Evolutionary conservation across 345 rosid genomes (phyloP), one percentile per base, ranked within the genome.

Genomic region (Carallia brachiata): DNA sequence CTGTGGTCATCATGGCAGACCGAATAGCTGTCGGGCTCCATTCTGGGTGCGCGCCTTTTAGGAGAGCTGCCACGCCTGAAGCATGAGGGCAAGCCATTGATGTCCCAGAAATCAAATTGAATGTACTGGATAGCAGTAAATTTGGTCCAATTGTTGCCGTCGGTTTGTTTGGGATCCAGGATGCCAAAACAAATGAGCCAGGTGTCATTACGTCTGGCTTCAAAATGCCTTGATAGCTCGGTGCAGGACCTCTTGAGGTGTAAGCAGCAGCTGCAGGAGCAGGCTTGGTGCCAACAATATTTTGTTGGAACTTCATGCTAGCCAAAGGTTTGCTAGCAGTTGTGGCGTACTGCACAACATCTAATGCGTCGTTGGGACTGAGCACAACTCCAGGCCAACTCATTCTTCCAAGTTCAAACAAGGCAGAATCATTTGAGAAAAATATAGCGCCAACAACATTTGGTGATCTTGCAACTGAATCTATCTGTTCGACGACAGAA

Each of bases 201-300:
- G 89, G 92, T 18, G 92, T 84, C 80, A 84, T 36, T 18, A 85
- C 69, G 66, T 88, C 92, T 0, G 92, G 92, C 64, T 88, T 85
- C n/a, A 85, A 68, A 52, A 88, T 78, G 34, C 57, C 70, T 7
- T 84, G 87, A 70, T 67, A 84, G 67, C 83, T 84, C 1, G 72
- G 66, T 28, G 79, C 84, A 8, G 88, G 92, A 13, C 88, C 92
- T 61, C 88, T 82, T 0, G 92, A 85, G 62, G 80, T 80, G 70
- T 85, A 88, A 5, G 8, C 15, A 50, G 77, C 84, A 32, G 62
- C 88, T 3, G 56, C 66, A 6, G 88, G 89, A 28, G 81, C 78
- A 56, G 75, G 81, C 55, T 84, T 79, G 36, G 66, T 61, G 5
- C 82, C 81, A 1, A 72, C 18, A 10, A 71, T 48, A 1, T 86